These are phyloP conservation scores for Suillus subluteus DNA, from an alignment of 768 basidiomycete species.

Conservation along the genomic window DNA sequence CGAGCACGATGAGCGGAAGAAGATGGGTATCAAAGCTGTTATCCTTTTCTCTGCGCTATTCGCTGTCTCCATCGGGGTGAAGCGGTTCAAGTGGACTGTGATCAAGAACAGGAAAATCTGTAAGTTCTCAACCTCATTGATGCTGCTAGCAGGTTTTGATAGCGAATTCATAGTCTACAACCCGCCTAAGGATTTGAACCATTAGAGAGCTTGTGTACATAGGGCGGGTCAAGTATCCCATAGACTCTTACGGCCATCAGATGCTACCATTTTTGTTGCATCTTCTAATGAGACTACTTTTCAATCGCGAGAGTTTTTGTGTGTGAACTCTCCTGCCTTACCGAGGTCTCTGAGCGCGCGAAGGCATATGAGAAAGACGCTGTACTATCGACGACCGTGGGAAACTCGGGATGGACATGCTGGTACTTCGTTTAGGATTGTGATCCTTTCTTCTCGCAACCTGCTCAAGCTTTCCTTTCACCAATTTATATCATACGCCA, in stretches of 20 bases:
- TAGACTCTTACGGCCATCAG: constrained; percentile 33
- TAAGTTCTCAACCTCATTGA: constrained; percentile 43
- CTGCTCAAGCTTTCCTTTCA: constrained; percentile 10
- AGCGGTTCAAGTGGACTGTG: constrained; percentile 92
- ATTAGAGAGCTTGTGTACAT: constrained; percentile 29
- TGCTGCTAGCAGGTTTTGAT: constrained; percentile 16
- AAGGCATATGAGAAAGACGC: not conserved
- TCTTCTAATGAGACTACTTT: constrained; percentile 27
- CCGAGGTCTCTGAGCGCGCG: not conserved
- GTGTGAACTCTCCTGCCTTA: not conserved
- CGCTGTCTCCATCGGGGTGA: constrained; percentile 82
- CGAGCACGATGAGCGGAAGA: constrained; percentile 97
- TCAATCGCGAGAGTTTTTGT: constrained; percentile 1
- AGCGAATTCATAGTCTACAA: constrained; percentile 37
- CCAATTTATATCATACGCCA: constrained; percentile 9
- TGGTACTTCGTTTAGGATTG: not conserved
- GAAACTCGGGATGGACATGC: constrained; percentile 18
- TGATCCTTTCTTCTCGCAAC: not conserved
- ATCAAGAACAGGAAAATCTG: constrained; percentile 95
- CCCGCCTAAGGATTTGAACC: constrained; percentile 38
- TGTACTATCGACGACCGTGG: constrained; percentile 19
- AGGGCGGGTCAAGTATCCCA: constrained; percentile 9
- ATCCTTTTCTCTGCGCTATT: constrained; percentile 90
- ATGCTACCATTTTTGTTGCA: constrained; percentile 23
- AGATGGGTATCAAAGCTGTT: constrained; percentile 93